Percentiles rank a stretch among this genome's conserved stretches.
These are phyloP conservation scores for Streptanthus diversifolius DNA, from an alignment of 345 rosid genomes.

Conservation along the genomic window DNA sequence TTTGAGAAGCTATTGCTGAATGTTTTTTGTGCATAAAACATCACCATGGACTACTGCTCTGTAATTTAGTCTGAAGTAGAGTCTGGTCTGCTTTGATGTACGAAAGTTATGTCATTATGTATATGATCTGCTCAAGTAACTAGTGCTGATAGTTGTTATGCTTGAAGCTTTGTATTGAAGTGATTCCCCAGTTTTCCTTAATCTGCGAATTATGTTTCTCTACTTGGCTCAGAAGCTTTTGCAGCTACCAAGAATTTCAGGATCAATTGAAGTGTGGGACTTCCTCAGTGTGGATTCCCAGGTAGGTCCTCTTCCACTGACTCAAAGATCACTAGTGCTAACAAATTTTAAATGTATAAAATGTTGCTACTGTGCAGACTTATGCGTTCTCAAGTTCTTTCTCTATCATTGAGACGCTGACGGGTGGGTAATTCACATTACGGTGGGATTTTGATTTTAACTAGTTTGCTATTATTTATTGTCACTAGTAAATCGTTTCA, in stretches of 20 bases:
- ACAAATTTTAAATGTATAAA: slow-evolving; percentile 3
- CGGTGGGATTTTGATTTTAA: not conserved
- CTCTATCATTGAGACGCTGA: slow-evolving; percentile 84
- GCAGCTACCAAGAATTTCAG: slow-evolving; percentile 88
- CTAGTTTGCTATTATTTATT: slow-evolving; percentile 5
- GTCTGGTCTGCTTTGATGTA: slow-evolving; percentile 14
- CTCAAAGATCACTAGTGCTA: not conserved
- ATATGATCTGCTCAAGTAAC: not conserved
- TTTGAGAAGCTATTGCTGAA: slow-evolving; percentile 7
- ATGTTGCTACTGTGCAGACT: slow-evolving; percentile 62
- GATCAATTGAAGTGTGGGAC: slow-evolving; percentile 99
- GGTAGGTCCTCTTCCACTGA: slow-evolving; percentile 46
- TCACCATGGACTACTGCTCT: not conserved
- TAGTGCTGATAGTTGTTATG: slow-evolving; percentile 13
- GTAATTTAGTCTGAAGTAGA: slow-evolving; percentile 1
- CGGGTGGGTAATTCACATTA: slow-evolving; percentile 51
- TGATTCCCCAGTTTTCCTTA: slow-evolving; percentile 14
- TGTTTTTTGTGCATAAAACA: not conserved
- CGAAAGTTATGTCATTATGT: not conserved
- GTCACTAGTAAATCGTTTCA: slow-evolving; percentile 19
- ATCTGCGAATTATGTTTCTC: slow-evolving; percentile 11
- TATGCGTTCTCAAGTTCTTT: slow-evolving; percentile 88
- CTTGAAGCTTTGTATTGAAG: slow-evolving; percentile 14
- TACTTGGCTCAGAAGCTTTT: slow-evolving; percentile 64
- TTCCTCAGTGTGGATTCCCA: slow-evolving; percentile 96